Base-by-base conservation (phyloP, 2,329 filamentous ascomycete genomes). In the Fonsecaea multimorphosa region DNA sequence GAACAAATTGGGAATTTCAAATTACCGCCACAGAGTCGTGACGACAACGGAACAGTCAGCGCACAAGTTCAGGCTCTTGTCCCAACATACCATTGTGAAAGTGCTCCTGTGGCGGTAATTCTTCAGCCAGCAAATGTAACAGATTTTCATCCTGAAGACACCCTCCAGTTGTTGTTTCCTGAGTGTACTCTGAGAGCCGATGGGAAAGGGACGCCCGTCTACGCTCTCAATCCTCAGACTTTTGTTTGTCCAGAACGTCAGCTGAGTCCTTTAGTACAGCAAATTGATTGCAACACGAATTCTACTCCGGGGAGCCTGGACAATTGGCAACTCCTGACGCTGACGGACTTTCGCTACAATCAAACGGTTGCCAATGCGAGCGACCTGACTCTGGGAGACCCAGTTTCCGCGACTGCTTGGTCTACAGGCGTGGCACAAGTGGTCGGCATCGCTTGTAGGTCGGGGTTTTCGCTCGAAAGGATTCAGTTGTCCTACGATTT, bases 271-370 rank as follows among this genome's bases (percentile, higher is more conserved):
- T n/a, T 63, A 4, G 27, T 69, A n/a, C 52, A 57, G 24, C 38
- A 40, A 44, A 52, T 69, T 24, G 34, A 67, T 31, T 69, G 67
- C 44, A 53, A 31, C 32, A 38, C 16, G 9, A 14, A 61, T 8
- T 31, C 27, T 9, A n/a, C 24, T 52, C n/a, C 38, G 1, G 24
- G 7, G 24, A 31, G 32, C 6, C 27, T 19, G n/a, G 54, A 44
- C 12, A 58, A 68, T 58, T 63, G 63, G 58, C 66, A 68, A 34
- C 66, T 68, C 51, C 40, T 68, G 6, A 68, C 66, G 2, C n/a
- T 68, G 19, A 44, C 31, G 6, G 66, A 68, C 3, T 11, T 61
- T 9, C n/a, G 22, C 8, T 68, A 68, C 34, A 60, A 49, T 44
- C 62, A 68, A 38, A 60, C 58, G 8, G 8, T 63, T 14, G 11